Evolutionary conservation across 2,329 filamentous ascomycete genomes (phyloP).

Genomic region (Penicillium rolfsii): DNA sequence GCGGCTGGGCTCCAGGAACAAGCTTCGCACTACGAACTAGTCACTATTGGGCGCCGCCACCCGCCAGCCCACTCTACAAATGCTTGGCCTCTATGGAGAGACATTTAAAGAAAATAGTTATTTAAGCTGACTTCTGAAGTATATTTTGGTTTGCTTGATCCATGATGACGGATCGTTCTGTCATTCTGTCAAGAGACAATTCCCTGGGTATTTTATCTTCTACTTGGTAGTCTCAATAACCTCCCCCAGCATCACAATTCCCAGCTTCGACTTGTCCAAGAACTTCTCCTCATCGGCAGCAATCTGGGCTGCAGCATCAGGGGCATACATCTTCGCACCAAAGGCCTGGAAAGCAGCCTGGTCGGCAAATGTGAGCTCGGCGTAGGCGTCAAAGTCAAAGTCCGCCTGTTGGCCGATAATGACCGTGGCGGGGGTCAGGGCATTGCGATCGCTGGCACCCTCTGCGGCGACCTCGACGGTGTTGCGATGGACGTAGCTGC

Average conservation of each 20-base stretch:
- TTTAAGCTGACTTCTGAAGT: background rate
- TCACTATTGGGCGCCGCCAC: background rate
- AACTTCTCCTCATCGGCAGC: constrained; percentile 28
- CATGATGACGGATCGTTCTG: background rate
- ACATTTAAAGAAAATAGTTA: background rate
- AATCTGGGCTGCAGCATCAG: constrained; percentile 22
- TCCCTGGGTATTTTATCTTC: background rate
- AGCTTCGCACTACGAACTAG: too few relatives aligned
- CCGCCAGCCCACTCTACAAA: background rate
- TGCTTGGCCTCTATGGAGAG: background rate
- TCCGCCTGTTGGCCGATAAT: constrained; percentile 25
- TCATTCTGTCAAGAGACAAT: background rate
- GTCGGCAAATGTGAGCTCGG: constrained; percentile 26
- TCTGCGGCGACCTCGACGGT: constrained; percentile 11
- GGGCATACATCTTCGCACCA: constrained; percentile 17
- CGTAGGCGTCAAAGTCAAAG: constrained; percentile 28
- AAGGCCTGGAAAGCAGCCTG: constrained; percentile 24
- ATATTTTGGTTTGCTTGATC: background rate
- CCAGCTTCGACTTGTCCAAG: constrained; percentile 23
- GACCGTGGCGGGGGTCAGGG: constrained; percentile 23
- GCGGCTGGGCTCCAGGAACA: too few relatives aligned
- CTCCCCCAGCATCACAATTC: constrained; percentile 18
- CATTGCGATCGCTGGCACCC: constrained; percentile 20
- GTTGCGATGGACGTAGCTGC: constrained; percentile 25
- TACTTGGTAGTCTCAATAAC: constrained; percentile 16